Conservation (phyloP, 2,329 filamentous ascomycete genomes). For the Aspergillus udagawae region DNA sequence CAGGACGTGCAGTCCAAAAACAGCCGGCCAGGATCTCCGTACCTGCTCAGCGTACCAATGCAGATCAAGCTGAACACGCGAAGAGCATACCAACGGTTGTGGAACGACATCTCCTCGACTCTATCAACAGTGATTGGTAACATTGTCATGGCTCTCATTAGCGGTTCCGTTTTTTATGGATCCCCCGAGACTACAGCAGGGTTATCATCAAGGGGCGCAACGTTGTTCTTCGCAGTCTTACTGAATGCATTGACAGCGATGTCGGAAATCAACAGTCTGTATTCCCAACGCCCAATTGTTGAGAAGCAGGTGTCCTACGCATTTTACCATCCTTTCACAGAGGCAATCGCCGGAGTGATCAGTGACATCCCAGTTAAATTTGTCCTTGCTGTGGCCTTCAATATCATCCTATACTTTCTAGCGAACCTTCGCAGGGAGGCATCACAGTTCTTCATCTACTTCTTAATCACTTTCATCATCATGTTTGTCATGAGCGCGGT, state of each 20-base stretch:
- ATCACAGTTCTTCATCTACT: conserved; percentile 79
- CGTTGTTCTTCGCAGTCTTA: conserved; percentile 81
- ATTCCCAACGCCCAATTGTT: conserved; percentile 21
- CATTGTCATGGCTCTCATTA: conserved; percentile 68
- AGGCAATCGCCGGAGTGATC: conserved; percentile 13
- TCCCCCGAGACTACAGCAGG: conserved; percentile 59
- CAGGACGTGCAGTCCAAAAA: conserved; percentile 35
- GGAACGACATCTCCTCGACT: conserved; percentile 69
- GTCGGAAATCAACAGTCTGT: conserved; percentile 40
- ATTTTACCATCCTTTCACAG: conserved; percentile 25
- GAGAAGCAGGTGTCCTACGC: conserved; percentile 30
- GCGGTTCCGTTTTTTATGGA: conserved; percentile 77
- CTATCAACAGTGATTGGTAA: conserved; percentile 62
- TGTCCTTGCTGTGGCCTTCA: conserved; percentile 67
- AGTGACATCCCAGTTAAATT: conserved; percentile 68
- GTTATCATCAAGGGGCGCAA: conserved; percentile 71
- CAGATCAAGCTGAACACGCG: conserved; percentile 75
- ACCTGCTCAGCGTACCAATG: conserved; percentile 66
- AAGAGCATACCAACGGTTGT: conserved; percentile 72
- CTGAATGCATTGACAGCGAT: conserved; percentile 70
- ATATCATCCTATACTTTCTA: conserved; percentile 80
- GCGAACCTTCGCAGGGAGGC: conserved; percentile 69
- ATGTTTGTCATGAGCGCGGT: conserved; percentile 78
- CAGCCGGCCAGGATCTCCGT: conserved; percentile 66
- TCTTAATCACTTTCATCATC: conserved; percentile 68